Evolutionary conservation across 1,284 basidiomycete species (phyloP).

Genomic region (Megacollybia platyphylla): DNA sequence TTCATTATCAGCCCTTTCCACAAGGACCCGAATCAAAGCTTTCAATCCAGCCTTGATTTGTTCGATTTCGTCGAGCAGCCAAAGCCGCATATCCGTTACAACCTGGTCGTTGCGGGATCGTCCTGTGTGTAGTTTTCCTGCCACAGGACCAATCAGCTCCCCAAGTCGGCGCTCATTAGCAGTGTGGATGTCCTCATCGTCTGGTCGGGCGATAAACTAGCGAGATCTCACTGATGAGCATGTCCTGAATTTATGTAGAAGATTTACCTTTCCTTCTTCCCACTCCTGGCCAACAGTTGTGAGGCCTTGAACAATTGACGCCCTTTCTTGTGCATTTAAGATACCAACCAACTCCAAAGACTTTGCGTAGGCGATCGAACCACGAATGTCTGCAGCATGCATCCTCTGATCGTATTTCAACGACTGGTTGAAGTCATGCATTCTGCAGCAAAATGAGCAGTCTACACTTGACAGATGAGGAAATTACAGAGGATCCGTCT

Average conservation of each 20-base stretch:
- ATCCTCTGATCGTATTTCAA: constrained; percentile 91
- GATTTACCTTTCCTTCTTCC: constrained; percentile 57
- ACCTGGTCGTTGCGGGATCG: constrained; percentile 96
- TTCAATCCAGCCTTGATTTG: constrained; percentile 66
- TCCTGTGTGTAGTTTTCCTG: constrained; percentile 92
- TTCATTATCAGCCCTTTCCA: constrained; percentile 86
- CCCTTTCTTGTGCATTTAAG: constrained; percentile 64
- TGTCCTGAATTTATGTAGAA: background rate
- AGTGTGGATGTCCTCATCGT: constrained; percentile 99
- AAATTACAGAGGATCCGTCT: constrained; percentile 74
- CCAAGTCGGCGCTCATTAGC: constrained; percentile 93
- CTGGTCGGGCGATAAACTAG: constrained; percentile 62
- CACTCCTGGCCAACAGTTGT: constrained; percentile 76
- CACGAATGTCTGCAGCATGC: constrained; percentile 85
- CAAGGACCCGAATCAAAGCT: constrained; percentile 78
- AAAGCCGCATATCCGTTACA: constrained; percentile 94
- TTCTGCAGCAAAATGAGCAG: constrained; percentile 31
- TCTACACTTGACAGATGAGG: background rate
- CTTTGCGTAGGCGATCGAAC: constrained; percentile 93
- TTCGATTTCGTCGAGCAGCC: constrained; percentile 77
- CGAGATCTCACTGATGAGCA: background rate
- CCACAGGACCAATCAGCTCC: constrained; percentile 85
- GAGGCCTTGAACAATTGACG: constrained; percentile 72
- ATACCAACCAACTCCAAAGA: constrained; percentile 74
- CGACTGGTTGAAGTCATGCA: constrained; percentile 95